Evolutionary conservation across 768 basidiomycete species (phyloP).

Genomic region (Hypholoma fasciculare): DNA sequence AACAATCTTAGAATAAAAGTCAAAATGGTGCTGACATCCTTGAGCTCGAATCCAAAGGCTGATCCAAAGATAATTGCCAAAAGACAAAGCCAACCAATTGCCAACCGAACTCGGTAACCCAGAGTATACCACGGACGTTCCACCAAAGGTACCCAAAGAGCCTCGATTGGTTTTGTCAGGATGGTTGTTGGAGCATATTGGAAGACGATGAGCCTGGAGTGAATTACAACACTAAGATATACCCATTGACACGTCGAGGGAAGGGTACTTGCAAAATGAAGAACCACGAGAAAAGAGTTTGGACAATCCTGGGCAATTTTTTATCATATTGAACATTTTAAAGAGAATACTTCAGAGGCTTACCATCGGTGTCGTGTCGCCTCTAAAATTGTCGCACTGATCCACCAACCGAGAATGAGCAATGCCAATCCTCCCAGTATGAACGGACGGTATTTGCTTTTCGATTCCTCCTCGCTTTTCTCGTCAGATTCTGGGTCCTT

Average conservation of each 20-base stretch:
- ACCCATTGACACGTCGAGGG: background rate
- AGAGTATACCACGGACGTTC: constrained; percentile 65
- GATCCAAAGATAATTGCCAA: constrained; percentile 80
- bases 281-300: constrained; percentile 79
- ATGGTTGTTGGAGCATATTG: constrained; percentile 73
- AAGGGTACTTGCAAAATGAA: constrained; percentile 61
- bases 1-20: background rate
- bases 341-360: constrained; percentile 17
- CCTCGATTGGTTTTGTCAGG: constrained; percentile 67
- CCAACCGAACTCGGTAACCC: constrained; percentile 48
- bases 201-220: constrained; percentile 68
- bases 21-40: constrained; percentile 38
- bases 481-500: constrained; percentile 24
- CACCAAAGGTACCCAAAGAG: constrained; percentile 65
- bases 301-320: constrained; percentile 61
- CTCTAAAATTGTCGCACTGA: constrained; percentile 66
- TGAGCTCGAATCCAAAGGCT: constrained; percentile 75
- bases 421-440: constrained; percentile 52
- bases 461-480: background rate
- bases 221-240: background rate
- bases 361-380: constrained; percentile 77
- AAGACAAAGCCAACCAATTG: constrained; percentile 74
- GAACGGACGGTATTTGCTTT: constrained; percentile 35
- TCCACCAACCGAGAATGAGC: constrained; percentile 85
- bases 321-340: constrained; percentile 8